Percentiles rank a stretch among this genome's conserved stretches.
phyloP scores from a whole-genome alignment of 2,329 filamentous ascomycete genomes.

The Leptographium galeiforme region DNA sequence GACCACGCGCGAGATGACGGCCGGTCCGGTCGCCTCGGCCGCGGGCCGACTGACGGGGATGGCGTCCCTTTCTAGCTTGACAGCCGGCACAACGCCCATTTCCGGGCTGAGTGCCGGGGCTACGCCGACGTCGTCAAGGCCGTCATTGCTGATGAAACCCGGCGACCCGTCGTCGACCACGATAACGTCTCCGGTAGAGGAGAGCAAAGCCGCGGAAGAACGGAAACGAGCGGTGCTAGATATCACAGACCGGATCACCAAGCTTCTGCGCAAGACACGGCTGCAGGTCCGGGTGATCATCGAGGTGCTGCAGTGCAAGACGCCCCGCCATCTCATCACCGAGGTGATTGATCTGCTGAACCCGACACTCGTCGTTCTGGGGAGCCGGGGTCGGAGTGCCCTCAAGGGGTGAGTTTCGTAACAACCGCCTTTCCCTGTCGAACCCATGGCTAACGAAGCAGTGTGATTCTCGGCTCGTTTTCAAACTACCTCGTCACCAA shows the following conservation, averaged over 20 bases:
- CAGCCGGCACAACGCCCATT: conserved; percentile 4
- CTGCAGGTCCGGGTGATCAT: conserved; percentile 88
- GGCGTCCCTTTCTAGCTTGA: conserved; percentile 4
- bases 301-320: conserved; percentile 97
- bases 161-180: conserved; percentile 17
- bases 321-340: conserved; percentile 86
- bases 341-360: conserved; percentile 92
- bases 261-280: conserved; percentile 75
- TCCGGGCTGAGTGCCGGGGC: conserved; percentile 13
- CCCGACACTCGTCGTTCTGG: conserved; percentile 85
- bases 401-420: conserved; percentile 64
- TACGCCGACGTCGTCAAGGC: conserved; percentile 18
- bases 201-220: conserved; percentile 59
- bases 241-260: conserved; percentile 75
- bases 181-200: conserved; percentile 22
- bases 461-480: conserved; percentile 88
- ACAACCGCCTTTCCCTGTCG: neutral
- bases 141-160: conserved; percentile 24
- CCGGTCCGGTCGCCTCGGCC: conserved; percentile 24
- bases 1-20: conserved; percentile 58
- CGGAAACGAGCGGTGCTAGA: conserved; percentile 67
- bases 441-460: conserved; percentile 19
- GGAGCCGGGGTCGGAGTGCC: conserved; percentile 79
- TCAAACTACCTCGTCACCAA: conserved; percentile 96
- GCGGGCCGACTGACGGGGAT: conserved; percentile 17